Evolutionary conservation across 192 early-diverging fungal genomes (phyloP).

Genomic region (Coemansia sp.): DNA sequence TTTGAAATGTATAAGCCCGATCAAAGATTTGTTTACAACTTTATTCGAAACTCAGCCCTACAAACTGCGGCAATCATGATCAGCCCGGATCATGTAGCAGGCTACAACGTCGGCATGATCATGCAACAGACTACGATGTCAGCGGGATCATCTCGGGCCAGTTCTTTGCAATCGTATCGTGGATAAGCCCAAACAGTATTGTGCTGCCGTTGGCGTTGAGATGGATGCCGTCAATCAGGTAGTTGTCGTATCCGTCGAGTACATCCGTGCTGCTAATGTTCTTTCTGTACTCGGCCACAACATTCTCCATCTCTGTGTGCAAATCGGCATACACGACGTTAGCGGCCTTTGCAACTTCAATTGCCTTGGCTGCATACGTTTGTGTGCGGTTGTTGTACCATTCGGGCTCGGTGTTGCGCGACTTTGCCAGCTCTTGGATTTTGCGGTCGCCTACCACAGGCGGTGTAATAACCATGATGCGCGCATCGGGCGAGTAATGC

Average conservation of each 20-base stretch:
- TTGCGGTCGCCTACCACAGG: constrained; percentile 63
- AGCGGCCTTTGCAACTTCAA: constrained; percentile 44
- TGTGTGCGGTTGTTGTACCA: constrained; percentile 46
- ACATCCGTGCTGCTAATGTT: background rate
- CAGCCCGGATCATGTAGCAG: background rate
- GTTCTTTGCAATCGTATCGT: background rate
- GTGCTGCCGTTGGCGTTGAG: constrained; percentile 58
- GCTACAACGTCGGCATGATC: background rate
- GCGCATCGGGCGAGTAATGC: constrained; percentile 60
- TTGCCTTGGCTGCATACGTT: constrained; percentile 56
- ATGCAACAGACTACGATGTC: background rate
- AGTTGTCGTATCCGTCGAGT: constrained; percentile 41
- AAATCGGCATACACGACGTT: constrained; percentile 32
- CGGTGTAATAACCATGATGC: constrained; percentile 70
- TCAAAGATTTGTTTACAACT: background rate
- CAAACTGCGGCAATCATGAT: too few species aligned
- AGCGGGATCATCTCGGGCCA: constrained; percentile 28
- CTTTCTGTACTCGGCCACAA: constrained; percentile 1
- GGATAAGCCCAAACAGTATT: constrained; percentile 28
- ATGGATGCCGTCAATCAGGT: constrained; percentile 61
- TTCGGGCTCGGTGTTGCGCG: background rate
- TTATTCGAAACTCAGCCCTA: background rate
- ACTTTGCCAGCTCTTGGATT: background rate
- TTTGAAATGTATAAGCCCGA: too few species aligned
- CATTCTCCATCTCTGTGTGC: constrained; percentile 37